Evolutionary conservation across 2,329 filamentous ascomycete genomes (phyloP).

Genomic region (Stemphylium lycopersici): DNA sequence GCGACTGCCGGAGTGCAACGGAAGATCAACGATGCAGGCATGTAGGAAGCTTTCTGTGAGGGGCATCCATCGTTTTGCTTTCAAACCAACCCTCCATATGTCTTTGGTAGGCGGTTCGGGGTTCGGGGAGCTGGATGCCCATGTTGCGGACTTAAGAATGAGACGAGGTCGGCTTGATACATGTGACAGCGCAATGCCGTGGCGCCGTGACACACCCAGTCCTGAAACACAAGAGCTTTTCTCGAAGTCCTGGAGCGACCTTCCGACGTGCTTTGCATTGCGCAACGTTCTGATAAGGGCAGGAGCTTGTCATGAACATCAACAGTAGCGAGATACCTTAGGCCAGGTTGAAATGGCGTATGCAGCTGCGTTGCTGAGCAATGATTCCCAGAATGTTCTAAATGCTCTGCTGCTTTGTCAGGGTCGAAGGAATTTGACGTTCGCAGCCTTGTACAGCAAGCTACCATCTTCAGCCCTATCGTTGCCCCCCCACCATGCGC

Average conservation of each 20-base stretch:
- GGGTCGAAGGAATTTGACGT: background rate
- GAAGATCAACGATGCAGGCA: conserved; percentile 2
- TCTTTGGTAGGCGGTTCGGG: background rate
- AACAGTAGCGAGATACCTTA: background rate
- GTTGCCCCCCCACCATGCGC: background rate
- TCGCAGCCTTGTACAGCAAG: conserved; percentile 18
- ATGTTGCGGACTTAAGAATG: background rate
- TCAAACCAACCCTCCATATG: background rate
- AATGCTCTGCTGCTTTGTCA: conserved; percentile 16
- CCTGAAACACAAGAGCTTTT: background rate
- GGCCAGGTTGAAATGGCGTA: background rate
- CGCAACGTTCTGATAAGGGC: background rate
- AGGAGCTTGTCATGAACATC: background rate
- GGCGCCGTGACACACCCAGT: background rate
- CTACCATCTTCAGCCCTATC: conserved; percentile 16
- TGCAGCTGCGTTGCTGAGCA: conserved; percentile 5
- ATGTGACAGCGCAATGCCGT: background rate
- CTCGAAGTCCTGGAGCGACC: background rate
- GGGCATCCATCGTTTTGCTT: background rate
- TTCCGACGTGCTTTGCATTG: background rate
- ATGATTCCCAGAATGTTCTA: background rate
- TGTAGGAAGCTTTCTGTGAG: background rate
- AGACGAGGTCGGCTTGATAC: background rate
- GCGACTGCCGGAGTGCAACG: background rate
- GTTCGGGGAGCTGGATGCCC: background rate